A percentile compares a stretch with the other conserved stretches of the same genome.
These are phyloP conservation scores for Colletotrichum noveboracense DNA, from an alignment of 2,329 filamentous ascomycete species.

Conservation along the genomic window DNA sequence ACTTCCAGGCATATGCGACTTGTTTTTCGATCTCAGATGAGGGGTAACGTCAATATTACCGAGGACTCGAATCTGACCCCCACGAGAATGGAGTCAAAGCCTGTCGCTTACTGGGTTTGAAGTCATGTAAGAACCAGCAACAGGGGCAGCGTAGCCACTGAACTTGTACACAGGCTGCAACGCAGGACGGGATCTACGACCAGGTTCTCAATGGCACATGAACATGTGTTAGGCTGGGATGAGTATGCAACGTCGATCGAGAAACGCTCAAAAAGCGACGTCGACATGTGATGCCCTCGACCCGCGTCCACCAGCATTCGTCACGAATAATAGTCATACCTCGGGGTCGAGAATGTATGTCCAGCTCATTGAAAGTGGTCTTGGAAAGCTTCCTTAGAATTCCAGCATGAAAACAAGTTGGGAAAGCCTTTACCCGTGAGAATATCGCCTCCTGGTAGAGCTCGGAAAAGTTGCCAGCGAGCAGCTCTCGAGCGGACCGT, in stretches of 20 bases:
- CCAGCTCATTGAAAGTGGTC: not conserved
- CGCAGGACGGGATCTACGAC: not conserved
- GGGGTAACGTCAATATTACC: not conserved
- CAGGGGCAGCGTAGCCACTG: not conserved
- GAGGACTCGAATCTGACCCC: not conserved
- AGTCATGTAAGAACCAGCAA: not conserved
- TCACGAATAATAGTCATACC: not conserved
- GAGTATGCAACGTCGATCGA: not conserved
- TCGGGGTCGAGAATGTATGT: not conserved
- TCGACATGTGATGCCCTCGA: not conserved
- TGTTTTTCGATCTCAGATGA: not conserved
- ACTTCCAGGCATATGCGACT: not conserved
- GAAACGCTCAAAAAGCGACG: not conserved
- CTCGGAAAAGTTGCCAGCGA: not conserved
- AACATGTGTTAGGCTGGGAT: not conserved
- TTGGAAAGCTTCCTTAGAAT: not conserved
- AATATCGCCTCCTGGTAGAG: not conserved
- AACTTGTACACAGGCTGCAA: not conserved
- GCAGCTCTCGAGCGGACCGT: not conserved
- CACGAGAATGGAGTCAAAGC: not conserved
- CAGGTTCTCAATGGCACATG: not conserved
- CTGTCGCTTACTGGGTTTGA: not conserved
- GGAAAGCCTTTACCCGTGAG: not conserved
- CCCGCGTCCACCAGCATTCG: not conserved
- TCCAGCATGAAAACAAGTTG: not conserved